phyloP scores from a whole-genome alignment of 1,284 basidiomycete genomes.

The Cutaneotrichosporon cavernicola region DNA sequence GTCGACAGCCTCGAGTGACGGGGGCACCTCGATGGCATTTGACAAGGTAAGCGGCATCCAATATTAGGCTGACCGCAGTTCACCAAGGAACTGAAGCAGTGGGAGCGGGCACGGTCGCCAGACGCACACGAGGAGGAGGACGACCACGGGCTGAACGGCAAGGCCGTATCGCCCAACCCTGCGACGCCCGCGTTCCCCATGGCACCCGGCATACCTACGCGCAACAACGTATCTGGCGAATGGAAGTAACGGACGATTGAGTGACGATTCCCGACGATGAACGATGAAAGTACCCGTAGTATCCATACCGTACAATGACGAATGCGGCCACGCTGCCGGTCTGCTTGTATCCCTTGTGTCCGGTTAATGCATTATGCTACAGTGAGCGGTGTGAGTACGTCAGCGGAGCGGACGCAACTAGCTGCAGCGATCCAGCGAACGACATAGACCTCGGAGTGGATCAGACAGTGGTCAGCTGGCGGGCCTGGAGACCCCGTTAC shows the following conservation, averaged over 20 bases:
- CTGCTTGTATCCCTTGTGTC: slow-evolving; percentile 11
- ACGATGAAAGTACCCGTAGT: slow-evolving; percentile 51
- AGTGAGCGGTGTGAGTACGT: too few relatives aligned
- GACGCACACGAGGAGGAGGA: slow-evolving; percentile 15
- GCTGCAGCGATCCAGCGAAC: too few relatives aligned
- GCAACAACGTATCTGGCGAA: slow-evolving; percentile 12
- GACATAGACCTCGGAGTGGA: too few relatives aligned
- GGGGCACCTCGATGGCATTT: slow-evolving; percentile 44
- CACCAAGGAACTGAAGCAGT: slow-evolving; percentile 50
- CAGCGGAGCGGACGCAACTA: too few relatives aligned
- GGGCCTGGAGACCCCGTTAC: background rate
- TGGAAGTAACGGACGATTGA: slow-evolving; percentile 13
- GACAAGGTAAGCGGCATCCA: slow-evolving; percentile 41
- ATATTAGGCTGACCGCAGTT: slow-evolving; percentile 31
- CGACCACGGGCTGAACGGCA: slow-evolving; percentile 8
- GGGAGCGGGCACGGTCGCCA: slow-evolving; percentile 47
- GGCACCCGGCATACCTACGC: background rate
- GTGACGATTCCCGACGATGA: slow-evolving; percentile 25
- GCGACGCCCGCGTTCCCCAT: background rate
- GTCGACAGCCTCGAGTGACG: slow-evolving; percentile 32
- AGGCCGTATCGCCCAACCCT: background rate
- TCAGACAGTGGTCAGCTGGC: too few relatives aligned
- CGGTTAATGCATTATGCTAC: slow-evolving; percentile 9
- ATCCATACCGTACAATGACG: slow-evolving; percentile 12
- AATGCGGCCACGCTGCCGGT: slow-evolving; percentile 3